phyloP scores from a whole-genome alignment of 2,329 filamentous ascomycete genomes.

The Teratosphaeria zuluensis region DNA sequence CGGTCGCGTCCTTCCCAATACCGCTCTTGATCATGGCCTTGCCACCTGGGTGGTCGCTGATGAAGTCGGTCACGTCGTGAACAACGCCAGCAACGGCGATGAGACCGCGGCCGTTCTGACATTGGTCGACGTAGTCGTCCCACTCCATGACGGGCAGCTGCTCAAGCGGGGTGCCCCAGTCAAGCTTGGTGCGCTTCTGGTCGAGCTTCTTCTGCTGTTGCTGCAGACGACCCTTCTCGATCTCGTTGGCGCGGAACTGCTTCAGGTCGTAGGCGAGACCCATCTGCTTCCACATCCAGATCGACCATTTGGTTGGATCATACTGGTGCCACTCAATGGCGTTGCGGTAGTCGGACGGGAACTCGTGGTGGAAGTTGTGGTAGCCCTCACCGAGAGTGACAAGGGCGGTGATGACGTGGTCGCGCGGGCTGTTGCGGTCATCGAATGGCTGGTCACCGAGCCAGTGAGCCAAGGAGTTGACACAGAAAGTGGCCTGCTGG shows the following conservation, averaged over 20 bases:
- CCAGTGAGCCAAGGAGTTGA: conserved; percentile 87
- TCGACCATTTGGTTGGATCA: conserved; percentile 84
- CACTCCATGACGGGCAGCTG: conserved; percentile 77
- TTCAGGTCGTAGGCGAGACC: conserved; percentile 80
- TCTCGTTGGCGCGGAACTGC: conserved; percentile 84
- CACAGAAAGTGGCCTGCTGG: conserved; percentile 86
- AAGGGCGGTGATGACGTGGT: conserved; percentile 76
- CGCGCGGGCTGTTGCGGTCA: conserved; percentile 82
- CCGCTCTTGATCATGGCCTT: conserved; percentile 75
- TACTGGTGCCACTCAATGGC: conserved; percentile 88
- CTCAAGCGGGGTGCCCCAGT: conserved; percentile 80
- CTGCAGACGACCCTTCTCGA: conserved; percentile 83
- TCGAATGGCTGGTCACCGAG: conserved; percentile 88
- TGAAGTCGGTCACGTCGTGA: conserved; percentile 74
- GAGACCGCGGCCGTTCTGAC: conserved; percentile 67
- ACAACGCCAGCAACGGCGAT: conserved; percentile 74
- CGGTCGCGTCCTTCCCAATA: conserved; percentile 78
- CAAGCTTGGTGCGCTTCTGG: conserved; percentile 69
- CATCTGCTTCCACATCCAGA: conserved; percentile 74
- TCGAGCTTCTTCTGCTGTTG: conserved; percentile 89
- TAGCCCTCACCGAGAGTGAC: conserved; percentile 82
- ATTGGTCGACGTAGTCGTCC: conserved; percentile 73
- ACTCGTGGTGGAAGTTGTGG: conserved; percentile 95
- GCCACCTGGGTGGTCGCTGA: conserved; percentile 84
- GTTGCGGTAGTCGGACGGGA: conserved; percentile 87